A percentile compares a stretch with the other conserved stretches of the same genome.
Evolutionary conservation across 805 yeast species (phyloP).

Genomic region (Candida corydali): DNA sequence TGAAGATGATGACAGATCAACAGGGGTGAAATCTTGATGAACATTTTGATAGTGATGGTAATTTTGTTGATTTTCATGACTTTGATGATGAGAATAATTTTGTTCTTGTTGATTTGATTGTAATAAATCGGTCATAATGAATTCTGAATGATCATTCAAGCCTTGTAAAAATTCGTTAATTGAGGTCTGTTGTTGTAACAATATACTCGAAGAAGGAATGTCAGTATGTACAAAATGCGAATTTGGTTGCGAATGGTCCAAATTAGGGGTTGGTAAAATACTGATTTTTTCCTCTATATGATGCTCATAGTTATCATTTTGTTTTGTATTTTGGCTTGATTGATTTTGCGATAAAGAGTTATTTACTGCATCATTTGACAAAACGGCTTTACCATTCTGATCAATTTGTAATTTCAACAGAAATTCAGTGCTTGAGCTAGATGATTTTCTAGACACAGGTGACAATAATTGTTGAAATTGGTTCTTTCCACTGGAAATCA

Average conservation of each 20-base stretch:
- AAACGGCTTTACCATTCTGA: slow-evolving; percentile 38
- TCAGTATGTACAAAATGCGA: not conserved
- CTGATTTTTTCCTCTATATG: not conserved
- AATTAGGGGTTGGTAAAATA: not conserved
- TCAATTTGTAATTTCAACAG: slow-evolving; percentile 35
- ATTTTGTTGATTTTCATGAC: slow-evolving; percentile 4
- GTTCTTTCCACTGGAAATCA: slow-evolving; percentile 26
- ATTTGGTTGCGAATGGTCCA: not conserved
- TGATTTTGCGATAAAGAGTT: not conserved
- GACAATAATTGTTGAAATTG: slow-evolving; percentile 8
- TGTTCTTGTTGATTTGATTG: slow-evolving; percentile 1
- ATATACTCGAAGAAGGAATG: not conserved
- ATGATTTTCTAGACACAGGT: slow-evolving; percentile 7
- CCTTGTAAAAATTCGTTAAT: not conserved
- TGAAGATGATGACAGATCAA: slow-evolving; percentile 12
- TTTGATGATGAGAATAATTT: slow-evolving; percentile 5
- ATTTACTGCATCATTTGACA: slow-evolving; percentile 21
- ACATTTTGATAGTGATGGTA: not conserved
- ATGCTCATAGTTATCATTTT: not conserved
- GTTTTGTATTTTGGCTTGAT: slow-evolving; percentile 1
- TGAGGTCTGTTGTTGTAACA: slow-evolving; percentile 1
- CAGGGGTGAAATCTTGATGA: slow-evolving; percentile 1
- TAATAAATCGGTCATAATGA: slow-evolving; percentile 1
- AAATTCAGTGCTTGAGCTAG: slow-evolving; percentile 16
- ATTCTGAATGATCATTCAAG: not conserved